Evolutionary conservation across 192 early-diverging fungal species (phyloP).

Genomic region (Backusella psychrophila): DNA sequence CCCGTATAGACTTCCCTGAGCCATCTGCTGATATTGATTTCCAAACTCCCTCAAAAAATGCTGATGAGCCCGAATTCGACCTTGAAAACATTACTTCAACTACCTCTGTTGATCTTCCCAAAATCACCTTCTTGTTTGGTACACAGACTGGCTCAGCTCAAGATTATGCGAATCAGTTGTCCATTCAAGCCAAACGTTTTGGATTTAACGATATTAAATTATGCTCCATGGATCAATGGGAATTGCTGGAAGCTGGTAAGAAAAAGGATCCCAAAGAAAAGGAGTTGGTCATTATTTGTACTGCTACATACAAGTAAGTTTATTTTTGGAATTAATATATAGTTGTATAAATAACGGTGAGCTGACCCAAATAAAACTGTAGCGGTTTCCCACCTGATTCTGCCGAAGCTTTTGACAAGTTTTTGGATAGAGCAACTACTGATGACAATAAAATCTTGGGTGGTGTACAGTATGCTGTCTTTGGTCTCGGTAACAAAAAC

Average conservation of each 20-base stretch:
- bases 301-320: constrained; percentile 30
- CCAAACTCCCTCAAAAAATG: neutral
- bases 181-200: constrained; percentile 28
- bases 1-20: constrained; percentile 32
- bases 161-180: constrained; percentile 49
- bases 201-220: constrained; percentile 37
- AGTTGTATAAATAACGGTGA: neutral
- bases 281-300: constrained; percentile 32
- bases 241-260: constrained; percentile 21
- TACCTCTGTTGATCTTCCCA: constrained; percentile 23
- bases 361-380: neutral
- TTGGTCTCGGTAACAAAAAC: constrained; percentile 59
- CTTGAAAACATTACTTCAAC: neutral
- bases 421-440: constrained; percentile 14
- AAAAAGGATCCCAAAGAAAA: constrained; percentile 5
- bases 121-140: constrained; percentile 48
- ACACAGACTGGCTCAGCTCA: constrained; percentile 52
- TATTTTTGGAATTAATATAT: neutral
- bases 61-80: neutral
- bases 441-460: constrained; percentile 15
- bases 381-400: constrained; percentile 52
- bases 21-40: constrained; percentile 12
- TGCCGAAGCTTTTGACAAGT: constrained; percentile 41
- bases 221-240: constrained; percentile 44
- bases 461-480: constrained; percentile 48